Evolutionary conservation across 2,329 filamentous ascomycete genomes (phyloP).

Genomic region (Ilyonectria destructans): DNA sequence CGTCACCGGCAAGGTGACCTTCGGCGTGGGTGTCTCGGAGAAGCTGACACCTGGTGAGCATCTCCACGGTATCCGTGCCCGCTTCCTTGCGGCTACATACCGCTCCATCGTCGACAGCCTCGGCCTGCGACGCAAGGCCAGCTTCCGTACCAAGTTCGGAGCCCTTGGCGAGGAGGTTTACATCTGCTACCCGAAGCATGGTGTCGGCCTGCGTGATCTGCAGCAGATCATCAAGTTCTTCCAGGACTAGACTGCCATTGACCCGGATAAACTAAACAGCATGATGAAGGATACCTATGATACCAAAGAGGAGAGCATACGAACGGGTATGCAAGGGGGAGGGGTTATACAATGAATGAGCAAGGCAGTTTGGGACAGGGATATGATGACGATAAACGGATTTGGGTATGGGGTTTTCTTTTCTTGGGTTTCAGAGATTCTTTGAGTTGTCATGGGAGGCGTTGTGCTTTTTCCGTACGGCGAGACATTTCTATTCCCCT

Average conservation of each 20-base stretch:
- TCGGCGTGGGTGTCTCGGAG: slow-evolving; percentile 85
- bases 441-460: not conserved
- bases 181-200: slow-evolving; percentile 91
- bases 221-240: slow-evolving; percentile 94
- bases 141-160: slow-evolving; percentile 93
- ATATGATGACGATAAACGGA: not conserved
- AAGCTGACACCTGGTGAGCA: slow-evolving; percentile 86
- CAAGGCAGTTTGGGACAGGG: not conserved
- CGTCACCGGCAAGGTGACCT: slow-evolving; percentile 78
- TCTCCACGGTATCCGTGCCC: slow-evolving; percentile 84
- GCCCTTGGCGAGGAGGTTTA: slow-evolving; percentile 88
- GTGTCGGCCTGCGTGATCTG: slow-evolving; percentile 85
- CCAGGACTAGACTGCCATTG: slow-evolving; percentile 72
- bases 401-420: slow-evolving; percentile 6
- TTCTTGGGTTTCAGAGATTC: slow-evolving; percentile 7
- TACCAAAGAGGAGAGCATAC: not conserved
- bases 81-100: slow-evolving; percentile 87
- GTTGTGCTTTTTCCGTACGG: slow-evolving; percentile 1
- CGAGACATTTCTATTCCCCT: slow-evolving; percentile 16
- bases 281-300: not conserved
- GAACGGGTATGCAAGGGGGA: not conserved
- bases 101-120: slow-evolving; percentile 86
- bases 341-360: not conserved
- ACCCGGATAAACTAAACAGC: not conserved
- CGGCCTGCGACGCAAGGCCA: slow-evolving; percentile 86